phyloP scores from a whole-genome alignment of 176 grass and related monocot species.

The Aegilops sharonensis region DNA sequence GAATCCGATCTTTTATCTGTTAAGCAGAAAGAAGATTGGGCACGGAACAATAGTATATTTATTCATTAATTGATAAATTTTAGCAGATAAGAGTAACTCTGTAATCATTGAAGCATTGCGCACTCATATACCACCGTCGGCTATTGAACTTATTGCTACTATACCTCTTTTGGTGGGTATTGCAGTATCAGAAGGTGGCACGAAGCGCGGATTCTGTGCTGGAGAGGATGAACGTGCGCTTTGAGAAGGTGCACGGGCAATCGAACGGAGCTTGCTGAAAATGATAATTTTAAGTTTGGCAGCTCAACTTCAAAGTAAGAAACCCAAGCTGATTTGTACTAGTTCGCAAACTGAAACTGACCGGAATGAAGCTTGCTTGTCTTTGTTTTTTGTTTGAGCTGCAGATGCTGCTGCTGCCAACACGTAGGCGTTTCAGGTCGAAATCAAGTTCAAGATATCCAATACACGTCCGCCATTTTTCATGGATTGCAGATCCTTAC shows the following conservation, averaged over 20 bases:
- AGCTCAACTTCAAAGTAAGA: background rate
- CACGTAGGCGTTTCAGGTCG: background rate
- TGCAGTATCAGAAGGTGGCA: constrained; percentile 30
- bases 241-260: constrained; percentile 52
- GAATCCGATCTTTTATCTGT: constrained; percentile 69
- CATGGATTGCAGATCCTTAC: constrained; percentile 39
- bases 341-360: constrained; percentile 21
- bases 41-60: background rate
- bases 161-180: constrained; percentile 37
- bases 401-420: constrained; percentile 15
- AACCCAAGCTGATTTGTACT: background rate
- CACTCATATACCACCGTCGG: background rate
- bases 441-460: constrained; percentile 1
- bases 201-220: constrained; percentile 23
- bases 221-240: constrained; percentile 69
- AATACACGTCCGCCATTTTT: background rate
- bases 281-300: background rate
- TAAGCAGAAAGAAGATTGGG: background rate
- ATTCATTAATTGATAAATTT: background rate
- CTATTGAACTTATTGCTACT: background rate
- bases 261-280: constrained; percentile 67
- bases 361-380: constrained; percentile 74
- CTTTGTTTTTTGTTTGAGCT: constrained; percentile 41
- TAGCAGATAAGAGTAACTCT: background rate
- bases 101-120: background rate